These are phyloP conservation scores for Sphagnurus paluster DNA, from an alignment of 1,284 basidiomycete genomes.

Conservation along the genomic window DNA sequence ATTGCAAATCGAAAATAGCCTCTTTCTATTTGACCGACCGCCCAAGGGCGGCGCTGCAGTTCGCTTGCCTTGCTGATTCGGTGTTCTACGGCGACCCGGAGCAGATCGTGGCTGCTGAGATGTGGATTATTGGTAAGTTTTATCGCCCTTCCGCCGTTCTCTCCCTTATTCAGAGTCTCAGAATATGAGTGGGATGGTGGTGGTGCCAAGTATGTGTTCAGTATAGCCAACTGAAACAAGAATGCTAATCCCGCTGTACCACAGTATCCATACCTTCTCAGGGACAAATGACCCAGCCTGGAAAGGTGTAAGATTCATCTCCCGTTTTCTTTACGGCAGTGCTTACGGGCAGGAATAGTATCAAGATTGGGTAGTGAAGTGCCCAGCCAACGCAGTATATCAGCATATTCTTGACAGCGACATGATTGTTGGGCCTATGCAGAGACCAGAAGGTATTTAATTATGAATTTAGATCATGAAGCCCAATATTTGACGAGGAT, in stretches of 20 bases:
- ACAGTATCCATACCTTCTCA: not conserved
- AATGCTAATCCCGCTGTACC: not conserved
- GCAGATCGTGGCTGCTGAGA: no score
- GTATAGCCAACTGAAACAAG: no score
- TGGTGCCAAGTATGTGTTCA: not conserved
- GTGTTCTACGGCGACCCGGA: no score
- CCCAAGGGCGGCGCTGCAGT: no score
- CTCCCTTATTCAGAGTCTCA: not conserved
- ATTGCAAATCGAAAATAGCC: no score
- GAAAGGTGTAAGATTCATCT: not conserved
- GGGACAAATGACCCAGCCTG: not conserved
- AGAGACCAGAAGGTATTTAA: not conserved
- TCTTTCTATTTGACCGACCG: no score
- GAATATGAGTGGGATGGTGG: conserved; percentile 1
- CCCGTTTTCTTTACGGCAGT: not conserved
- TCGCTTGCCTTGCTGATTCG: not conserved
- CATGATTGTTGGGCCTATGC: not conserved
- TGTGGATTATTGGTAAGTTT: no score
- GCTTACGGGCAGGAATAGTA: not conserved
- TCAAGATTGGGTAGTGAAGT: not conserved
- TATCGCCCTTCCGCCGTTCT: not conserved
- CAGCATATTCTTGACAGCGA: not conserved
- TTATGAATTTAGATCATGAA: not conserved
- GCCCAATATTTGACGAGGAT: not conserved
- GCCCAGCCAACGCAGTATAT: not conserved